Base-by-base conservation (phyloP, 129 eudicot species). In the Flaveria trinervia region DNA sequence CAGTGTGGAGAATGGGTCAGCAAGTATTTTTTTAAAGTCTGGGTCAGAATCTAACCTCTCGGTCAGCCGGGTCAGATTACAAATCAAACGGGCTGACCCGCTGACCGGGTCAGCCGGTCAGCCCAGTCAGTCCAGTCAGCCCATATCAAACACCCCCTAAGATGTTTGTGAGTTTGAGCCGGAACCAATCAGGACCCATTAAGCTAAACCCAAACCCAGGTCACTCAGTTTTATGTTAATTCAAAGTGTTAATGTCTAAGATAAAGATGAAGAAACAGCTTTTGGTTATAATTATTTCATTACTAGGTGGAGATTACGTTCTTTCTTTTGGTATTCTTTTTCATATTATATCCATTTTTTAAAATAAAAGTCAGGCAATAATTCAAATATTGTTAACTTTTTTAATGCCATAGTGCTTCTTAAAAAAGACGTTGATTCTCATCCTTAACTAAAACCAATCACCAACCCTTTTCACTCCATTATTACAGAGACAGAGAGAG, bases 341-440 rank as follows among this genome's bases (percentile, higher is more conserved):
- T 13, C 20, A 13, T 15, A 64, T 16, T 64, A 22, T 20, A 59
- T 59, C 65, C 15, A 22, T 59, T 28, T 33, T 62, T 62, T 30
- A 30, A 36, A 30, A 15, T 46, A 64, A 64, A 28, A 28, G 69
- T 64, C 46, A 15, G 22, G 22, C 22, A 64, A 64, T 64, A 64
- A 64, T 64, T 30, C 20, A 64, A 64, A 14, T 13, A 30, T 14
- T 64, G 46, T 6, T 15, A 30, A 30, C 14, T 44, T 60, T 25
- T 25, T 61, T 61, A 61, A 26, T 61, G 67, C 67, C 67, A 61
- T 25, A 64, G 13, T 64, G 69, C 46, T 64, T 13, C 67, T 4
- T 64, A 6, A 64, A 30, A 64, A 64, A 33, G 45, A 30, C 46
- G 10, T 64, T 15, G 18, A 30, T 64, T 64, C 68, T 28, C 45